phyloP scores from a whole-genome alignment of 257 asterid genomes.

The Lantana camara region DNA sequence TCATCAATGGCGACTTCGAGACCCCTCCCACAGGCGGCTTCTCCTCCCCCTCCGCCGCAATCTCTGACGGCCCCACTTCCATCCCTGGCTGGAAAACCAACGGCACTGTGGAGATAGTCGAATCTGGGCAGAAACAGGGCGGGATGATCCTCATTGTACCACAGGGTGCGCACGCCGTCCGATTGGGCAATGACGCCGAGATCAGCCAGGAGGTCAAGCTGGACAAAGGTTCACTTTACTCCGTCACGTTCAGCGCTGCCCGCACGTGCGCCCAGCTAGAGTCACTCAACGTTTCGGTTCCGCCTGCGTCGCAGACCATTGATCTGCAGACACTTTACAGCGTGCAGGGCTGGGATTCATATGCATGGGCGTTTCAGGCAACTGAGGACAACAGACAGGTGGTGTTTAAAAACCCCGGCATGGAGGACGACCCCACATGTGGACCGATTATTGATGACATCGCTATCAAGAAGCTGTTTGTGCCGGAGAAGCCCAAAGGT shows the following conservation, averaged over 20 bases:
- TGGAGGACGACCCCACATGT: constrained; percentile 98
- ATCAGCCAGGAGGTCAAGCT: constrained; percentile 74
- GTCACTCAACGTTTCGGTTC: constrained; percentile 89
- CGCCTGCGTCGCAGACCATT: constrained; percentile 83
- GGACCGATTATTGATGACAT: constrained; percentile 94
- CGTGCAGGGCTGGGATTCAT: constrained; percentile 94
- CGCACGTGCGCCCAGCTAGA: constrained; percentile 98
- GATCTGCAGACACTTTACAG: constrained; percentile 89
- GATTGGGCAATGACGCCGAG: constrained; percentile 93
- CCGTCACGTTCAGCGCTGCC: constrained; percentile 92
- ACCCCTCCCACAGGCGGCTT: constrained; percentile 79
- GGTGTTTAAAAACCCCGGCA: constrained; percentile 80
- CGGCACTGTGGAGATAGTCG: constrained; percentile 83
- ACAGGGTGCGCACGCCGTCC: constrained; percentile 73
- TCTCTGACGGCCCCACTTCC: constrained; percentile 50
- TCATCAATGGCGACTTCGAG: constrained; percentile 90
- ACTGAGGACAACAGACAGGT: constrained; percentile 52
- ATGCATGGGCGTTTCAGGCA: constrained; percentile 89
- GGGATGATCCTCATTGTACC: constrained; percentile 98
- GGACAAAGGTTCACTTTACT: constrained; percentile 74
- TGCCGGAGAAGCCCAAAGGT: constrained; percentile 79
- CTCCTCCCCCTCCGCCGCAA: constrained; percentile 41
- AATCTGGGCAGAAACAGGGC: constrained; percentile 87
- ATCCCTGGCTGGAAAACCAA: constrained; percentile 84
- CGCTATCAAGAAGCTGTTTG: constrained; percentile 89